Evolutionary conservation across 345 rosid species (phyloP).

Genomic region (Gossypium anomalum): DNA sequence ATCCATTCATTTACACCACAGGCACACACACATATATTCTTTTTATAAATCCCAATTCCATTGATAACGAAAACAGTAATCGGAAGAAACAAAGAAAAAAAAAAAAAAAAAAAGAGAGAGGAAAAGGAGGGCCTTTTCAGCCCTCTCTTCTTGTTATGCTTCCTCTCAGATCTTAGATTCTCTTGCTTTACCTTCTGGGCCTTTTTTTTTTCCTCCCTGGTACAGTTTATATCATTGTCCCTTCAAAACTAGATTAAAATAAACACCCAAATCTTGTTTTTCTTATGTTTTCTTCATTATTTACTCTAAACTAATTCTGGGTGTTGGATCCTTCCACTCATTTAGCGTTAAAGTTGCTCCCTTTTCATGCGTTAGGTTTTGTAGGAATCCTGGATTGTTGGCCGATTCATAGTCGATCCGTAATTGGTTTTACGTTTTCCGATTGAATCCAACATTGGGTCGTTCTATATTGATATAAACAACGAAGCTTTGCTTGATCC

Average conservation of each 20-base stretch:
- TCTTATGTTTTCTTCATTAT: neutral
- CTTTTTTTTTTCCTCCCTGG: slow-evolving; percentile 17
- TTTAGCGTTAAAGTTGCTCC: slow-evolving; percentile 10
- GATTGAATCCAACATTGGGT: slow-evolving; percentile 45
- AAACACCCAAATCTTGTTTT: neutral
- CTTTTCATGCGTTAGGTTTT: slow-evolving; percentile 17
- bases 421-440: slow-evolving; percentile 23
- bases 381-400: slow-evolving; percentile 46
- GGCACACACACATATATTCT: neutral
- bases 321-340: slow-evolving; percentile 26
- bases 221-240: slow-evolving; percentile 10
- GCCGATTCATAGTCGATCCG: slow-evolving; percentile 43
- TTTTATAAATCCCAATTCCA: slow-evolving; percentile 3
- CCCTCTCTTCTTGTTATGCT: slow-evolving; percentile 45
- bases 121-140: slow-evolving; percentile 46
- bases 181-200: slow-evolving; percentile 32
- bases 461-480: slow-evolving; percentile 22
- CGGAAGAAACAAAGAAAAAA: slow-evolving; percentile 8
- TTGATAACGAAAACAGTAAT: slow-evolving; percentile 20
- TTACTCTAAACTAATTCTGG: slow-evolving; percentile 11
- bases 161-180: slow-evolving; percentile 41
- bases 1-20: slow-evolving; percentile 11
- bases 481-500: slow-evolving; percentile 28
- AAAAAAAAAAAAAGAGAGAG: slow-evolving; percentile 24
- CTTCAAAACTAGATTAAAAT: neutral